These are phyloP conservation scores for Cercospora zeina DNA, from an alignment of 2,329 filamentous ascomycete species.

Conservation along the genomic window DNA sequence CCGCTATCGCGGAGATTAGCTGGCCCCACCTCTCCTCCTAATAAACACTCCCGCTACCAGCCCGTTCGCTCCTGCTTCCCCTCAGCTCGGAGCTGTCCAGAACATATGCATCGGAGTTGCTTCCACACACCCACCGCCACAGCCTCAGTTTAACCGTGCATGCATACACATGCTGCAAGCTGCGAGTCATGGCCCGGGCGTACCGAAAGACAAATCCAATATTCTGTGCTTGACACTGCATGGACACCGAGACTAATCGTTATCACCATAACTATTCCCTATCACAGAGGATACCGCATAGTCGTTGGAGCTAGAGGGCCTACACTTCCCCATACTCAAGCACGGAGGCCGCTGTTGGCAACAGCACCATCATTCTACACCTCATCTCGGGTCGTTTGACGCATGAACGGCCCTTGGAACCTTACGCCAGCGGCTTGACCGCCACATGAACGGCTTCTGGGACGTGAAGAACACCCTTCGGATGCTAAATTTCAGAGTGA, in stretches of 20 bases:
- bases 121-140: too few species aligned
- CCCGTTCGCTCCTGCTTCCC: too few species aligned
- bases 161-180: not conserved
- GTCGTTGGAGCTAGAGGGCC: not conserved
- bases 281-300: not conserved
- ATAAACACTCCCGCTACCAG: too few species aligned
- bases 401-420: not conserved
- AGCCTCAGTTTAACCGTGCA: not conserved
- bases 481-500: too few species aligned
- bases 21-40: too few species aligned
- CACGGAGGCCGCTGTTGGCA: not conserved
- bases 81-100: too few species aligned
- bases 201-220: not conserved
- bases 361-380: not conserved
- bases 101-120: too few species aligned
- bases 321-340: not conserved
- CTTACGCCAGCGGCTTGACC: not conserved
- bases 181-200: not conserved
- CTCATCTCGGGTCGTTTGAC: not conserved
- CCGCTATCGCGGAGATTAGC: too few species aligned
- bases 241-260: not conserved
- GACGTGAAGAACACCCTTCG: too few species aligned
- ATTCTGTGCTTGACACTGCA: not conserved
- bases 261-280: not conserved
- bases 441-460: not conserved